Evolutionary conservation across 2,329 filamentous ascomycete genomes (phyloP).

Genomic region (Plectosphaerella plurivora): DNA sequence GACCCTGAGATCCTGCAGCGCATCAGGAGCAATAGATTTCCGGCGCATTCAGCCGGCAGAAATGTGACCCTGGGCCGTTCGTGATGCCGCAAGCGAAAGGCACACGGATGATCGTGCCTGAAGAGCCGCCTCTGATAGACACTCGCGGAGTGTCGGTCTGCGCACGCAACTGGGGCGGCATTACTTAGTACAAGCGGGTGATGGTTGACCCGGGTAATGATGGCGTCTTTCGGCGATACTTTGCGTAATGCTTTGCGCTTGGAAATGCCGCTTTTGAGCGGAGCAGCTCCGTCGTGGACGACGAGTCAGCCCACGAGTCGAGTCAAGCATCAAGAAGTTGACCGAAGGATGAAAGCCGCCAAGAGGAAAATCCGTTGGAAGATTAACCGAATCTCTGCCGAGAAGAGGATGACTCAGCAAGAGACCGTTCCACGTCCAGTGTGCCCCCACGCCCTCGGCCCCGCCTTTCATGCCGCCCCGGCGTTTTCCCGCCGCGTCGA

Average conservation of each 20-base stretch:
- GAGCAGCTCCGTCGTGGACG: not conserved
- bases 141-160: no score
- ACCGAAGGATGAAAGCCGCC: not conserved
- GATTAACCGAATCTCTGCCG: not conserved
- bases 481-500: not conserved
- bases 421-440: not conserved
- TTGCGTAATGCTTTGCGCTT: not conserved
- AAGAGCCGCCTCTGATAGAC: no score
- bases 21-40: no score
- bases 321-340: not conserved
- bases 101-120: no score
- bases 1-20: no score
- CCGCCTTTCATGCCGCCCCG: not conserved
- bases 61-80: no score
- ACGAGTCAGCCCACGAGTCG: not conserved
- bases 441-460: not conserved
- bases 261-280: not conserved
- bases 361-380: not conserved
- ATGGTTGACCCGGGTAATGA: no score
- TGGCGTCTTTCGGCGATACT: no score
- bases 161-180: no score
- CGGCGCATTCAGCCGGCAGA: no score
- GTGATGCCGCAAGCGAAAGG: no score
- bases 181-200: no score
- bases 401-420: not conserved